Conservation (phyloP, 2,329 filamentous ascomycete species). For the Botrytis hyacinthi region DNA sequence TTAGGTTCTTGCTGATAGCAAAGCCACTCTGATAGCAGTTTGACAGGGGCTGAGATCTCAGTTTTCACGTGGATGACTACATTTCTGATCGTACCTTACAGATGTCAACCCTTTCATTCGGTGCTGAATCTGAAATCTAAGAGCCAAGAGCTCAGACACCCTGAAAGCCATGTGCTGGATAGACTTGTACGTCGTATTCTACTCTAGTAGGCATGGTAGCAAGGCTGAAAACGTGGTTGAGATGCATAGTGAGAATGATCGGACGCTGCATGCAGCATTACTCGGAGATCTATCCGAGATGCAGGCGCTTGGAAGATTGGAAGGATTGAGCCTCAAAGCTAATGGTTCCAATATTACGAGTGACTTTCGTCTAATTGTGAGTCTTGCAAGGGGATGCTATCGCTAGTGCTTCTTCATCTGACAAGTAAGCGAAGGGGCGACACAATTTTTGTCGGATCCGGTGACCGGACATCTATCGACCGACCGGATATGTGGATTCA, state of each 20-base stretch:
- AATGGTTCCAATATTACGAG: neutral
- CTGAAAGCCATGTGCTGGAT: slow-evolving; percentile 10
- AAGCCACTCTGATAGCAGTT: neutral
- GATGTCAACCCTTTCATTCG: neutral
- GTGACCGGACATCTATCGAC: neutral
- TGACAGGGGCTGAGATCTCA: neutral
- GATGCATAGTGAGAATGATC: slow-evolving; percentile 8
- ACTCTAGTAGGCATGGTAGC: neutral
- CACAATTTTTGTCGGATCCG: slow-evolving; percentile 5
- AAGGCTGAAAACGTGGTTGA: slow-evolving; percentile 15
- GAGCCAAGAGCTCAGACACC: neutral
- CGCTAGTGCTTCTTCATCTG: slow-evolving; percentile 8
- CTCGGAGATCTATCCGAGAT: neutral
- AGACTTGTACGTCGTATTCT: neutral
- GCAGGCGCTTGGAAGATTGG: neutral
- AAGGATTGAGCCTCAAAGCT: neutral
- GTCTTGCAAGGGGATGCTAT: neutral
- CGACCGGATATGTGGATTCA: neutral
- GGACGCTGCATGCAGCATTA: neutral
- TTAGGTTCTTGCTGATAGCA: neutral
- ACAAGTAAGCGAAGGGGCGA: slow-evolving; percentile 14
- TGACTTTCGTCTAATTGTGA: neutral
- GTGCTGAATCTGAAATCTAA: neutral
- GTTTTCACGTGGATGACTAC: slow-evolving; percentile 14
- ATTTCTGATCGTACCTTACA: slow-evolving; percentile 11